Percentiles rank a stretch among this genome's conserved stretches.
Evolutionary conservation across 2,329 filamentous ascomycete species (phyloP).

Genomic region (Hymenoscyphus scutula): DNA sequence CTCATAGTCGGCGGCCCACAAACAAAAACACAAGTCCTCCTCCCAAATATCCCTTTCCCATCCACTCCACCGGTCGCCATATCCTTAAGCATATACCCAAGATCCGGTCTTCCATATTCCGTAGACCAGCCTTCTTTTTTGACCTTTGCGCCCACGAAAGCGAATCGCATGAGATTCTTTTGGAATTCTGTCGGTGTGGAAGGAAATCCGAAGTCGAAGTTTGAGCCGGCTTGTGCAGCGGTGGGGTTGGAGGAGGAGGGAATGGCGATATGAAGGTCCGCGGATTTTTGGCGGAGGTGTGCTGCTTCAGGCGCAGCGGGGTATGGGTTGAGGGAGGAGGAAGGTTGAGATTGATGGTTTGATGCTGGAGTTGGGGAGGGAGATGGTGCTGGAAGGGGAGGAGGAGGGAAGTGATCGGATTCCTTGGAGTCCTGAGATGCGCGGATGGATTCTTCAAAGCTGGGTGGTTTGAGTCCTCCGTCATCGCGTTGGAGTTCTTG

Average conservation of each 20-base stretch:
- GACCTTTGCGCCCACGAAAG: conserved; percentile 66
- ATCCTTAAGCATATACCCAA: conserved; percentile 81
- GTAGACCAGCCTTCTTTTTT: conserved; percentile 82
- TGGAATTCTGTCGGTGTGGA: conserved; percentile 83
- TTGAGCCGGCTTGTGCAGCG: conserved; percentile 31
- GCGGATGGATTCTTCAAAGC: conserved; percentile 9
- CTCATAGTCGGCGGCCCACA: conserved; percentile 88
- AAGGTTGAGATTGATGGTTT: conserved; percentile 7
- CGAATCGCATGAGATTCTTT: conserved; percentile 86
- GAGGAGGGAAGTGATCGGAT: conserved; percentile 6
- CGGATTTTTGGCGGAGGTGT: conserved; percentile 28
- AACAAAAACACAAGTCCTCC: conserved; percentile 84
- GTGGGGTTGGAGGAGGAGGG: conserved; percentile 17
- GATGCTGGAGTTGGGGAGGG: conserved; percentile 21
- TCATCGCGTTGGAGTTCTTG: conserved; percentile 12
- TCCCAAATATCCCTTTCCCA: conserved; percentile 68
- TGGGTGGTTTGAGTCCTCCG: conserved; percentile 11
- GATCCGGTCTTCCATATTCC: conserved; percentile 86
- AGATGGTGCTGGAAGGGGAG: conserved; percentile 4
- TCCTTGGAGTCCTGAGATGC: conserved; percentile 17
- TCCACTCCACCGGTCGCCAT: conserved; percentile 71
- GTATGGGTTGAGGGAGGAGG: conserved; percentile 10
- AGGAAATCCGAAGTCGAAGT: conserved; percentile 80
- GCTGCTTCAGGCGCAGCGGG: conserved; percentile 19
- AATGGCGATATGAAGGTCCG: conserved; percentile 29